Percentiles rank a stretch among this genome's conserved stretches.
phyloP scores from a whole-genome alignment of 345 rosid genomes.

The Kernera saxatilis region DNA sequence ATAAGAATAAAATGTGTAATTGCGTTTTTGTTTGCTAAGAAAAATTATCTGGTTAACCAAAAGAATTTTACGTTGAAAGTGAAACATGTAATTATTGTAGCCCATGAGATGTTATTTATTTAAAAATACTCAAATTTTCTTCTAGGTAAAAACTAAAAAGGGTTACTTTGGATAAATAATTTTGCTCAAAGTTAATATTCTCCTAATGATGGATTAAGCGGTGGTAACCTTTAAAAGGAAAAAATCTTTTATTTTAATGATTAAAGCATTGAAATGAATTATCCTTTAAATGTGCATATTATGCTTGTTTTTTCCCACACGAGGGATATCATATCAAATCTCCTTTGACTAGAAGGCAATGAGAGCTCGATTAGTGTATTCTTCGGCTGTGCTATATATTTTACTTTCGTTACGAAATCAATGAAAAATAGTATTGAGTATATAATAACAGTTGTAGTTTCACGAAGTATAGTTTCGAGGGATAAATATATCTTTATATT shows the following conservation, averaged over 20 bases:
- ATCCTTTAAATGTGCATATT: background rate
- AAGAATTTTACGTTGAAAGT: background rate
- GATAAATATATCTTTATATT: background rate
- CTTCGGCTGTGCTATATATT: background rate
- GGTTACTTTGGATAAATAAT: background rate
- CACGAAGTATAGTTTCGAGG: background rate
- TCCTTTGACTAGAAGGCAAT: conserved; percentile 5
- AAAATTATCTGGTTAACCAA: background rate
- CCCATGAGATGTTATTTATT: background rate
- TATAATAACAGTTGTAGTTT: too few species aligned
- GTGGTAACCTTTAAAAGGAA: conserved; percentile 14
- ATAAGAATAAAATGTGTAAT: background rate
- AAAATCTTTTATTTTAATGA: conserved; percentile 19
- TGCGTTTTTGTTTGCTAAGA: background rate
- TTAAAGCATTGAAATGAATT: conserved; percentile 8
- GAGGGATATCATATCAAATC: background rate
- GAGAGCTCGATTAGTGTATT: background rate
- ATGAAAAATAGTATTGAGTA: too few species aligned
- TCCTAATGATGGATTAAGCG: conserved; percentile 20
- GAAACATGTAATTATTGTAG: background rate
- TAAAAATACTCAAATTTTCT: background rate
- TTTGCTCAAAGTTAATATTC: conserved; percentile 18
- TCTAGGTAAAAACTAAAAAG: background rate
- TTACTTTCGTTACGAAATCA: background rate
- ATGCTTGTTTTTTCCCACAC: background rate